A percentile compares a stretch with the other conserved stretches of the same genome.
phyloP scores from a whole-genome alignment of 208 protist genomes.

The Hexamita inflata region DNA sequence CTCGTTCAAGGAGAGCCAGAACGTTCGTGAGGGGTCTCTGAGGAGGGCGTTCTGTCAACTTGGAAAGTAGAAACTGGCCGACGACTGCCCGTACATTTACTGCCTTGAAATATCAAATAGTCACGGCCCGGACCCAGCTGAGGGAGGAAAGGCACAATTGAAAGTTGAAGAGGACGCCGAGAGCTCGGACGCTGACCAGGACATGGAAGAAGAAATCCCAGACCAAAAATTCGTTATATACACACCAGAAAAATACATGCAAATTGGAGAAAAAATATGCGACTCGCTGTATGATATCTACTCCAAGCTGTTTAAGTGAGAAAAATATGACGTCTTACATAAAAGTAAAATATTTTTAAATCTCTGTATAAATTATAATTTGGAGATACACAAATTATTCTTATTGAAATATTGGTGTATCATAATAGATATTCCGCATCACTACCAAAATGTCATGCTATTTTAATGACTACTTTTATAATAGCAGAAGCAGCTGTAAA shows the following conservation, averaged over 20 bases:
- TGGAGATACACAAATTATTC: too few species aligned
- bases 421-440: too few species aligned
- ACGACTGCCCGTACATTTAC: conserved; percentile 6
- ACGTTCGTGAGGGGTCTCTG: neutral
- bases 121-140: conserved; percentile 17
- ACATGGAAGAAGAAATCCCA: neutral
- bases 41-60: neutral
- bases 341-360: too few species aligned
- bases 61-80: neutral
- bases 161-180: neutral
- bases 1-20: neutral
- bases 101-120: conserved; percentile 9
- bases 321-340: too few species aligned
- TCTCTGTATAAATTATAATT: too few species aligned
- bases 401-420: too few species aligned
- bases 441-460: too few species aligned
- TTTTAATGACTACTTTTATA: too few species aligned
- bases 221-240: conserved; percentile 3
- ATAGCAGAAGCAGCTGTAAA: too few species aligned
- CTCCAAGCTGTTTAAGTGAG: too few species aligned
- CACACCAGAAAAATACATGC: conserved; percentile 10
- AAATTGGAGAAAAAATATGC: conserved; percentile 18
- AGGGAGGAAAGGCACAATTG: conserved; percentile 12
- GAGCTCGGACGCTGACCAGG: neutral
- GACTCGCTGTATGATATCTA: conserved; percentile 2